Base-by-base conservation (phyloP, 345 rosid genomes). In the Pugionium dolabratum region DNA sequence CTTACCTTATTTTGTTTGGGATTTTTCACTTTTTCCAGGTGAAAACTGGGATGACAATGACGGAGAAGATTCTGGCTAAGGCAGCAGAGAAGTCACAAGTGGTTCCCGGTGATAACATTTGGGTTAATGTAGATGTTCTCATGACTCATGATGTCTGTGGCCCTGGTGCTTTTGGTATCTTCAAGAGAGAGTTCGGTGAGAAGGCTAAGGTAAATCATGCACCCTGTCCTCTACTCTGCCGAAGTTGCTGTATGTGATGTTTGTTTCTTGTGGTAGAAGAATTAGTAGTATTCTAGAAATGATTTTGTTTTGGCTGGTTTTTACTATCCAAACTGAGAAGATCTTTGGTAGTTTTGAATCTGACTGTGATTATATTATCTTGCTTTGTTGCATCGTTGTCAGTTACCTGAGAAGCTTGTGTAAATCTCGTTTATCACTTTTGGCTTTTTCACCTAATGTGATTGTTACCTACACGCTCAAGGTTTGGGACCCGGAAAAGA, bases 111-210 rank as follows among this genome's bases (percentile, higher is more conserved):
- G 99, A 94, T 63, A 94, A 90, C 69, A 86, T 84, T 41, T 94
- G 97, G 99, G 97, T 88, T 55, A 81, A 88, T 37, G 86, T 94
- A 63, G 96, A 90, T 81, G 63, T 83, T 40, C 77, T 94, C 80
- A 94, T 90, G 99, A 90, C 96, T 48, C 97, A 94, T 69, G 99
- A 90, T 81, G 95, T 91, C 52, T 89, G 90, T 54, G 98, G 98
- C 31, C 95, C 96, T 11, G 96, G 96, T 76, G 85, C 96, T 52
- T 66, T 91, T 46, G 98, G 87, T 42, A 89, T 89, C 65, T 91
- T 91, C 78, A 89, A 87, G 82, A 84, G 73, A 66, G 98, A 91
- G 76, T 91, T 91, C 58, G 98, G 96, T 45, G 51, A 83, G 58
- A 72, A 84, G 73, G 95, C 96, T 26, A 85, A 86, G 98, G 98